These are phyloP conservation scores for Silene noctiflora DNA, from an alignment of 179 eudicot genomes.

Conservation along the genomic window DNA sequence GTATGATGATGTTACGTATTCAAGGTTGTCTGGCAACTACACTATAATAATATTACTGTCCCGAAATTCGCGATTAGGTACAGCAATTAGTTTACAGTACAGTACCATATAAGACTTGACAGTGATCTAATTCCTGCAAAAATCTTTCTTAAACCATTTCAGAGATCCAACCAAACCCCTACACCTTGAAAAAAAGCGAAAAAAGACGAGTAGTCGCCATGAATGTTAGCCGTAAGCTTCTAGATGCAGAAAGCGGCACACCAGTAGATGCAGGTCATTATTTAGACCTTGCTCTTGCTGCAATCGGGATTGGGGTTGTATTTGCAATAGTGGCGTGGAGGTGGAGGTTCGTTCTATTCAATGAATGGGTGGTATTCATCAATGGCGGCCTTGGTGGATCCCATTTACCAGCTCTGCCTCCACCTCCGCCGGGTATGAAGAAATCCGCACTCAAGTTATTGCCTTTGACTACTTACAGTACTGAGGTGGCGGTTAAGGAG, in stretches of 20 bases:
- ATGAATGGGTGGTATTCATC: constrained; percentile 2
- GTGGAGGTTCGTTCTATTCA: neutral
- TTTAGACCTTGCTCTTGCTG: neutral
- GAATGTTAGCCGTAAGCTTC: constrained; percentile 8
- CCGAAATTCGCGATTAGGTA: neutral
- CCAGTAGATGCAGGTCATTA: neutral
- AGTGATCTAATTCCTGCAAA: neutral
- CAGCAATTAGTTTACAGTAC: constrained; percentile 5
- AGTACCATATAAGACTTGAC: constrained; percentile 3
- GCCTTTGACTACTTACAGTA: constrained; percentile 5
- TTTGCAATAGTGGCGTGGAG: constrained; percentile 9
- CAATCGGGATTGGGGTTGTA: neutral
- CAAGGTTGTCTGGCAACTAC: constrained; percentile 13
- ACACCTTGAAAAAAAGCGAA: neutral
- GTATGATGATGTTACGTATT: neutral
- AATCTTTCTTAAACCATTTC: constrained; percentile 2
- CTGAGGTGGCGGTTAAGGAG: neutral
- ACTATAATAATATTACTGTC: constrained; percentile 13
- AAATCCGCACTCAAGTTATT: constrained; percentile 7
- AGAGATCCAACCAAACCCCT: no score
- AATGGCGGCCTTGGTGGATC: neutral
- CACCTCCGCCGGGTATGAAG: constrained; percentile 20
- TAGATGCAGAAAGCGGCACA: neutral
- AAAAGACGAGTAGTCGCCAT: neutral
- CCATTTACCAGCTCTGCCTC: constrained; percentile 6